A percentile compares a stretch with the other conserved stretches of the same genome.
phyloP scores from a whole-genome alignment of 2,329 filamentous ascomycete genomes.

The Ceratocystis diversiconidia region DNA sequence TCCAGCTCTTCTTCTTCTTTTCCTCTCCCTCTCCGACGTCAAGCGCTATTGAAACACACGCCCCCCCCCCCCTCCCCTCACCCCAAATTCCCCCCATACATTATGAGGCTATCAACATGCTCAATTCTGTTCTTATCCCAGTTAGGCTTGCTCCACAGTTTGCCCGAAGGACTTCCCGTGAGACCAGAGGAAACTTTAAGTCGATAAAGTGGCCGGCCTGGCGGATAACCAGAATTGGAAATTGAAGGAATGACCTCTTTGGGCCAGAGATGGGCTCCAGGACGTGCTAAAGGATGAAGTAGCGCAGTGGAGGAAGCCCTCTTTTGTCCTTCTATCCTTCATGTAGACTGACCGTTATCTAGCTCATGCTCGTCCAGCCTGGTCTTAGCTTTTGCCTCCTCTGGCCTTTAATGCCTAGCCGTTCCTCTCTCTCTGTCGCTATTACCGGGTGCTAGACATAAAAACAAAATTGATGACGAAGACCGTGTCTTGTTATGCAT shows the following conservation, averaged over 20 bases:
- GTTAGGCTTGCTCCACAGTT: constrained; percentile 14
- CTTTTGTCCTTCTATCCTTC: neutral
- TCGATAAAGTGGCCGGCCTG: neutral
- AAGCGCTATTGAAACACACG: neutral
- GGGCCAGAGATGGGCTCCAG: neutral
- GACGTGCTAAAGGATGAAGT: neutral
- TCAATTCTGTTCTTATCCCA: constrained; percentile 7
- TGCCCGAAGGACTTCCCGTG: constrained; percentile 17
- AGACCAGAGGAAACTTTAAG: constrained; percentile 2
- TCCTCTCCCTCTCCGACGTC: neutral
- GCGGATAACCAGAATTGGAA: neutral
- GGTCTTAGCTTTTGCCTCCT: neutral
- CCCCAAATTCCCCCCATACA: neutral
- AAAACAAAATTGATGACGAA: neutral
- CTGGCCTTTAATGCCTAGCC: neutral
- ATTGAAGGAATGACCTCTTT: neutral
- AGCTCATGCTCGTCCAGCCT: neutral
- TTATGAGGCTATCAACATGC: neutral
- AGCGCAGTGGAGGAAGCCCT: neutral
- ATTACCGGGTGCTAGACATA: neutral
- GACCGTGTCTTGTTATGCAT: neutral
- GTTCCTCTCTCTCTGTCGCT: neutral
- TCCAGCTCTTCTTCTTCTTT: neutral
- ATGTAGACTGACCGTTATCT: neutral
- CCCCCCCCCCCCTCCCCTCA: neutral